Base-by-base conservation (phyloP, 345 rosid species). In the Cardamine occulta region DNA sequence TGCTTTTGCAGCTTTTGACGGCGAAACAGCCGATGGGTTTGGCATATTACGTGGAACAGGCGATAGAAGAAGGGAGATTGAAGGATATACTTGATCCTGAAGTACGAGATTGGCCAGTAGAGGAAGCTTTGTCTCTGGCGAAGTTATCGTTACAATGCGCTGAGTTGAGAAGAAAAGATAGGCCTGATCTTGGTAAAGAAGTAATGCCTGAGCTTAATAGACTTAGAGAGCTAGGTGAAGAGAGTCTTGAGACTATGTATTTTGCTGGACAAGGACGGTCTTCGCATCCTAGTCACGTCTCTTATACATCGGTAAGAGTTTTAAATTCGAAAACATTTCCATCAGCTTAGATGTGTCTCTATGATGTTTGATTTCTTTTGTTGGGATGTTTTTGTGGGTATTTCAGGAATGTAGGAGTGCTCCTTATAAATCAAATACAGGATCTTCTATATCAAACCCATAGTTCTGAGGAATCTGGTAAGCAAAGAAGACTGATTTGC, bases 1-100 rank as follows among this genome's bases (percentile, higher is more conserved):
- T 94, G 82, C 89, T 94, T 72, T 82, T 94, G 73, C 98, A 94
- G 66, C 59, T 94, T 19, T 61, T 94, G 77, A 91, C 98, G 1
- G 95, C 88, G 6, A 91, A 80, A 72, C 91, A 89, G 26, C 95
- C 98, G 0, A 90, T 91, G 97, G 98, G 96, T 7, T 79, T 91
- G 77, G 59, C 97, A 12, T 93, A 91, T 72, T 28, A 66, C 14
- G 80, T 88, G 15, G 90, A 80, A 53, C 80, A 57, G 69, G 80
- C 96, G n/a, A 82, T 90, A 0, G 96, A 91, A 82, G 80, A 68
- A 7, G 96, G 85, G 5, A 83, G 64, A 6, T 82, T 94, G 3
- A 49, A 37, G 1, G 85, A 86, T 28, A 80, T 88, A 83, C 79
- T 94, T 68, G 98, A 94, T 79, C 93, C 88, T 12, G 78, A 78